These are phyloP conservation scores for Murraya paniculata DNA, from an alignment of 345 rosid species.

Conservation along the genomic window DNA sequence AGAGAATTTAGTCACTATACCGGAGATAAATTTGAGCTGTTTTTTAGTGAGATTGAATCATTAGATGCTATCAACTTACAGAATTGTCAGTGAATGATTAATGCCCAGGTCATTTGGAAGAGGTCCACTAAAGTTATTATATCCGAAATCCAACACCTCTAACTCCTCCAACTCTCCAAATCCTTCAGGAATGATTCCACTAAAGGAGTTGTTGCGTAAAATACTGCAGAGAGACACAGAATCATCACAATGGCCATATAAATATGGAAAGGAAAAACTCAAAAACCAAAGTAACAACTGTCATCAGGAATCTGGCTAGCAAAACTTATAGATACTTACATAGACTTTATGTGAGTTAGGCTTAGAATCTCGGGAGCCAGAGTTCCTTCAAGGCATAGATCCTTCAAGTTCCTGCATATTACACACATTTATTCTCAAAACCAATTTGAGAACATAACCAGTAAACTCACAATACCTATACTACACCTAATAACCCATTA, in stretches of 20 bases:
- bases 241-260: background rate
- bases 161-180: conserved; percentile 52
- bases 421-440: conserved; percentile 3
- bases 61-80: conserved; percentile 33
- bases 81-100: conserved; percentile 45
- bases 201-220: conserved; percentile 63
- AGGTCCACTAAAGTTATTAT: conserved; percentile 55
- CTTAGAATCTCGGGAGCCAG: conserved; percentile 55
- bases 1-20: conserved; percentile 2
- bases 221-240: conserved; percentile 29
- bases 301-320: conserved; percentile 1
- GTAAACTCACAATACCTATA: background rate
- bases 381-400: conserved; percentile 65
- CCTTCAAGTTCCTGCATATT: conserved; percentile 53
- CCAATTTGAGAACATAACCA: conserved; percentile 3
- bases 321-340: conserved; percentile 38
- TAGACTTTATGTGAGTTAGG: conserved; percentile 48
- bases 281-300: background rate
- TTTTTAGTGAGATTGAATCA: background rate
- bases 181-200: conserved; percentile 53
- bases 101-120: conserved; percentile 46
- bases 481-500: background rate
- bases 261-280: background rate
- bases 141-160: conserved; percentile 66
- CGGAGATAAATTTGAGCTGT: background rate